Base-by-base conservation (phyloP, 2,329 filamentous ascomycete species). In the Chaetomium sp. region DNA sequence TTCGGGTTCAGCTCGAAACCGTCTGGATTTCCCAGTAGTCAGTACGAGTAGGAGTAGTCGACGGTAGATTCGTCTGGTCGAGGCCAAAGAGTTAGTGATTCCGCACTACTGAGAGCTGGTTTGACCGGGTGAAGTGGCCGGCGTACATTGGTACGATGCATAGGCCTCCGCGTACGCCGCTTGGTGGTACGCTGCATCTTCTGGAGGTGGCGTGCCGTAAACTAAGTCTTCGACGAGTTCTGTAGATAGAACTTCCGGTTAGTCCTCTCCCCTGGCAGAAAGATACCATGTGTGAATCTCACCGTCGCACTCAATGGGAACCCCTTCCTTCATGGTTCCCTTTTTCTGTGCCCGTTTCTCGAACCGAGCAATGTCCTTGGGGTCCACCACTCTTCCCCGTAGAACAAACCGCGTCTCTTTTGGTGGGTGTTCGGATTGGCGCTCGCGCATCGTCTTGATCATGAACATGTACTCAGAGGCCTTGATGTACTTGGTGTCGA, bases 401-500 rank as follows among this genome's bases (percentile, higher is more conserved):
- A 69, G 62, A 6, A 59, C 57, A 57, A 69, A 69, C 14, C 58
- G 56, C 1, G 64, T 64, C 42, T 67, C 59, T 19, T 65, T 63
- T 4, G 63, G 59, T 2, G 64, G 61, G 41, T 66, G 56, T 27
- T 62, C 57, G 38, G 58, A 57, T 47, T 65, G 59, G 12, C 64
- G 49, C 44, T 57, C 61, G 12, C 58, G 58, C 59, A 64, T 66
- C 35, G 59, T 64, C 56, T 65, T 63, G 52, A 70, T 63, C 58
- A 69, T 67, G 58, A 61, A 64, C 46, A 68, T 60, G 57, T 70
- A 70, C 57, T 70, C 68, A 12, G 61, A 64, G 2, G 62, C 63
- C 53, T 69, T 69, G 56, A 65, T 66, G 56, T 70, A 70, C 59
- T 70, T 70, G 47, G 63, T 68, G 55, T 66, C 65, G 11, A 70